Evolutionary conservation across 352 stramenopile genomes (phyloP), one percentile per base, ranked within the genome.

Genomic region (Phytophthora melonis): DNA sequence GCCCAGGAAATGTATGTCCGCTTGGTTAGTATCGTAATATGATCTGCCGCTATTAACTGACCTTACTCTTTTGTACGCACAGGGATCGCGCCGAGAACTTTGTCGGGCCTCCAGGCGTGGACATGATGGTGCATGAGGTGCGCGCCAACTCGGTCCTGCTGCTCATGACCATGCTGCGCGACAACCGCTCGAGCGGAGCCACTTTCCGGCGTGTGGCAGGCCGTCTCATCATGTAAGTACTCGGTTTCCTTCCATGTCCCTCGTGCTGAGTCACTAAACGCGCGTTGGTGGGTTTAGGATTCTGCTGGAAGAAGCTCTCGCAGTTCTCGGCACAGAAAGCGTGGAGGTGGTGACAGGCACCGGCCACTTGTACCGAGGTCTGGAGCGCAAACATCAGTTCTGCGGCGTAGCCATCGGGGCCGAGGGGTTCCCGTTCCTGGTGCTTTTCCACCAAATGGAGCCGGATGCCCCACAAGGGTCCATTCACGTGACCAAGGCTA

Each of bases 391-490:
- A 3, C 47, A 77, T 1, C 49, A 50, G 14, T 62, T 86, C 43
- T 90, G 81, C 49, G 81, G 82, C 0, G 60, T 92, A 8, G 64
- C 74, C 27, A 70, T 92, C 5, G 77, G 81, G 9, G 63, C 81
- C 0, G 69, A 80, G n/a, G 82, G 81, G 0, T 71, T 79, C 3
- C 75, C 82, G n/a, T 80, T 92, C 41, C 73, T 89, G 19, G 68
- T 81, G 25, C 34, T 86, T 3, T 90, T 88, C 47, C 71, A 77
- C 5, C 79, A 88, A 74, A 86, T 89, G 75, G 81, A 91, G 16
- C 81, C 81, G 0, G 60, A 75, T 10, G 77, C 74, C 0, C 50
- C 65, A 13, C 65, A 78, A 56, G 80, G 84, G 21, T 87, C 64
- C 19, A 80, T 82, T 52, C 70, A 76, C 43, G 63, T 87, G 3